Evolutionary conservation across 2,329 filamentous ascomycete genomes (phyloP), one percentile per base, ranked within the genome.

Genomic region (Xylaria sp.): DNA sequence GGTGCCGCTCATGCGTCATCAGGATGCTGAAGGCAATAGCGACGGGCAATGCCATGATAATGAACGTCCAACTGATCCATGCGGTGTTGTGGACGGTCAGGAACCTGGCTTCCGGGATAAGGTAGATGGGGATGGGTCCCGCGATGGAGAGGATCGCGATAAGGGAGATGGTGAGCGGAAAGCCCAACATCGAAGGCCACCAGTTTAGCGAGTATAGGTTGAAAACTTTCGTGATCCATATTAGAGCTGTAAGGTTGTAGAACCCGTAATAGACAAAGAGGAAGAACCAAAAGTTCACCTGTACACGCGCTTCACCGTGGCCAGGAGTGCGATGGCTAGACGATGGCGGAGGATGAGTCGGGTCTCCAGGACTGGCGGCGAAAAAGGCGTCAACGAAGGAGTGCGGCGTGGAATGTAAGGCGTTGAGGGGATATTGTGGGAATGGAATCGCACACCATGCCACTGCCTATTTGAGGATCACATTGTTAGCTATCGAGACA

Each of bases 201-300:
- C 89, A 91, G 78, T 91, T 91, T 63, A 91, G 80, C 68, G 86
- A 88, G 81, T 91, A 91, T 25, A 91, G 82, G 73, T 91, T 91
- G 77, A 91, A 91, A 5, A 91, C 84, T 74, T 90, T 91, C 54
- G 89, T 91, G 74, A 91, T 90, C 88, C 89, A 91, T 67, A 90
- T 85, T 71, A 91, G 79, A 2, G 89, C 89, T 4, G 87, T 89
- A 27, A 90, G 74, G 74, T 89, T 90, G 78, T 91, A 91, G 71
- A 90, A 86, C 63, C 88, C 87, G 76, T 91, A 91, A 79, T 90
- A 91, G 63, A 90, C 85, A 55, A 90, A 85, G 42, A 91, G 81
- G 74, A 91, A 91, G 81, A 90, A 90, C 89, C 89, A 91, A 74
- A 91, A 91, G 79, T 89, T 90, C 71, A 91, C 85, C 68, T 86